A percentile compares a stretch with the other conserved stretches of the same genome.
Evolutionary conservation across 805 yeast species (phyloP).

Genomic region (Kluyveromyces siamensis): DNA sequence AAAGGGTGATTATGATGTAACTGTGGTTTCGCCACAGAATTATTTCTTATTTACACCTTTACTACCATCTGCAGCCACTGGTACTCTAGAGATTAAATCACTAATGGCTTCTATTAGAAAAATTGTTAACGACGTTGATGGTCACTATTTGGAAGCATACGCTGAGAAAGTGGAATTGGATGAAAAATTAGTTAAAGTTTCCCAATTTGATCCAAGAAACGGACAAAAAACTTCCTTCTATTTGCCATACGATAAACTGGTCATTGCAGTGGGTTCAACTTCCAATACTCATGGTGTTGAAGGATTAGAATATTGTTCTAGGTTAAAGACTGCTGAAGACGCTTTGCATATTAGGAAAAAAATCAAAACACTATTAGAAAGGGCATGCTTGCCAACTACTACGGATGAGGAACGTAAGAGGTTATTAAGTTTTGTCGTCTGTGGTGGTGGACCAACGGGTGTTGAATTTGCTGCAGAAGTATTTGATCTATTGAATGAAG

Average conservation of each 20-base stretch:
- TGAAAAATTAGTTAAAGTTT: slow-evolving; percentile 49
- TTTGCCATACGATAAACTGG: slow-evolving; percentile 64
- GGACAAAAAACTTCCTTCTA: slow-evolving; percentile 39
- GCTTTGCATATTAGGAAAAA: slow-evolving; percentile 47
- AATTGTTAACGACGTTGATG: slow-evolving; percentile 42
- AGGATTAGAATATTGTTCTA: slow-evolving; percentile 54
- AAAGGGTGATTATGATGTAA: slow-evolving; percentile 51
- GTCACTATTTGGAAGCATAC: slow-evolving; percentile 54
- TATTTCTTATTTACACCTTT: slow-evolving; percentile 63
- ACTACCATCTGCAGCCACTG: slow-evolving; percentile 63
- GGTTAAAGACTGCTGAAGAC: slow-evolving; percentile 59
- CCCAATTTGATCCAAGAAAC: slow-evolving; percentile 33
- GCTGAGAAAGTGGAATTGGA: slow-evolving; percentile 51
- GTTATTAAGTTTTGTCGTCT: slow-evolving; percentile 52
- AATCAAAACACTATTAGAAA: slow-evolving; percentile 47
- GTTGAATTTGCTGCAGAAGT: slow-evolving; percentile 69
- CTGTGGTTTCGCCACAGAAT: slow-evolving; percentile 60
- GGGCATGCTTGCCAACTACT: slow-evolving; percentile 58
- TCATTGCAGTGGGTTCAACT: slow-evolving; percentile 60
- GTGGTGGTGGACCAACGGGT: slow-evolving; percentile 75
- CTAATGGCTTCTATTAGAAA: slow-evolving; percentile 55
- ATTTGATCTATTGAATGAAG: slow-evolving; percentile 57
- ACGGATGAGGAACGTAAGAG: slow-evolving; percentile 53
- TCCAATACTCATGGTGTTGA: slow-evolving; percentile 64
- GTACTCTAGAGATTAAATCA: slow-evolving; percentile 57